Base-by-base conservation (phyloP, 805 yeast species). In the Ogataea allantospora region DNA sequence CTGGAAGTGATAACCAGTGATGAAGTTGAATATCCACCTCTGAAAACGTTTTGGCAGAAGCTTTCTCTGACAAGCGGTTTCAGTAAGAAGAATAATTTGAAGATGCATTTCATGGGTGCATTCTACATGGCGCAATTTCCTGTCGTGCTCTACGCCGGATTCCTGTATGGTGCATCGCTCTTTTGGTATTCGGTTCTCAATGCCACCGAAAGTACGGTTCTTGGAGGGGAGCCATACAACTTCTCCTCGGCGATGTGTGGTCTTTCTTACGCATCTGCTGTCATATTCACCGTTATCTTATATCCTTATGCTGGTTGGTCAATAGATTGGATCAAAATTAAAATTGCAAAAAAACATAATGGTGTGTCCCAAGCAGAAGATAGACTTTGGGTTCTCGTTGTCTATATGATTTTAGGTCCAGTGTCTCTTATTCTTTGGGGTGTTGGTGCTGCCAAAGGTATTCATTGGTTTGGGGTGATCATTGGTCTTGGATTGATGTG, bases 351-450 rank as follows among this genome's bases (percentile, higher is more conserved):
- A 38, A 64, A 68, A 27, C 70, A 71, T 48, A 61, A 65, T 21
- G 83, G 84, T 30, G 36, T 70, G 3, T 69, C 79, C 3, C 70
- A 70, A 35, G 77, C 84, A 0, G 84, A 79, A 50, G 75, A 71
- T 46, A 62, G 84, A 44, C 61, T 78, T 12, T 77, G 79, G 78
- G 69, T 71, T 11, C 47, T 75, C 46, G 38, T 61, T 2, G 55
- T 70, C 6, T 73, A 71, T 43, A 62, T 66, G 51, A 58, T 79
- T 24, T 48, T 78, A 7, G 76, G 78, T 4, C 80, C 80, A 1
- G 66, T 68, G 0, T 77, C 83, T 0, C 60, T 77, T 40, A 68
- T 78, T 43, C 62, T 81, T 11, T 78, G 81, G 71, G 87, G 87
- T 32, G 71, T 78, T 29, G 85, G 83, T 8, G 80, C 84, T 0